A percentile compares a stretch with the other conserved stretches of the same genome.
phyloP scores from a whole-genome alignment of 495 filamentous ascomycete species.

The Podospora pseudocomata region DNA sequence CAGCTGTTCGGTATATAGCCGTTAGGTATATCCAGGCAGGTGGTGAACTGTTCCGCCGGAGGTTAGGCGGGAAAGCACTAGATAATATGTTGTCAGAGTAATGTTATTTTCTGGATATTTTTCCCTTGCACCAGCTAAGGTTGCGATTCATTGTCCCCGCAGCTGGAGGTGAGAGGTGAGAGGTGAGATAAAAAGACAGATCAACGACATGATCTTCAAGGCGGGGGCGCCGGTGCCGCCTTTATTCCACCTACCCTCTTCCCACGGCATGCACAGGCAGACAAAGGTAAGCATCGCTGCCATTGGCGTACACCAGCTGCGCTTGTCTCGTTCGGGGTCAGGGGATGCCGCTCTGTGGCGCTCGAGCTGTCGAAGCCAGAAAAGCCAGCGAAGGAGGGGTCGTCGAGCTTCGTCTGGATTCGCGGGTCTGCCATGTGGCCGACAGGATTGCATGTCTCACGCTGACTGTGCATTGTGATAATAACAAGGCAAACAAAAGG shows the following conservation, averaged over 20 bases:
- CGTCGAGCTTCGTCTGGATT: background rate
- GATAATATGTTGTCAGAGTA: background rate
- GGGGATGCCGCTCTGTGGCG: background rate
- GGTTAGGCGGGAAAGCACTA: no score
- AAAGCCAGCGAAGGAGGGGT: background rate
- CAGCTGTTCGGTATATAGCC: no score
- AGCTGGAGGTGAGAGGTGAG: background rate
- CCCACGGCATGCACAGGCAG: background rate
- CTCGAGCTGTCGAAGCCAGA: background rate
- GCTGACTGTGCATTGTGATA: background rate
- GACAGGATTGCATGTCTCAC: background rate
- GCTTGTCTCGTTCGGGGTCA: background rate
- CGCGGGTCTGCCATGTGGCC: background rate
- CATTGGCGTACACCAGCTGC: constrained; percentile 1
- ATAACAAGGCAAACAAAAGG: no score
- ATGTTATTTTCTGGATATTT: background rate
- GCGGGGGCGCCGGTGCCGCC: background rate
- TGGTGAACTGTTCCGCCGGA: background rate
- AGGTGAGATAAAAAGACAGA: background rate
- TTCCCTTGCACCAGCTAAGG: background rate
- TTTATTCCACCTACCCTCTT: constrained; percentile 5
- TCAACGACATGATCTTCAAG: background rate
- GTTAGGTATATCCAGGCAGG: background rate
- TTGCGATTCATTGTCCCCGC: background rate
- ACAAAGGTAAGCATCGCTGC: background rate